Percentiles rank a stretch among this genome's conserved stretches.
Conservation (phyloP, 2,329 filamentous ascomycete genomes). For the Onygenales sp. region DNA sequence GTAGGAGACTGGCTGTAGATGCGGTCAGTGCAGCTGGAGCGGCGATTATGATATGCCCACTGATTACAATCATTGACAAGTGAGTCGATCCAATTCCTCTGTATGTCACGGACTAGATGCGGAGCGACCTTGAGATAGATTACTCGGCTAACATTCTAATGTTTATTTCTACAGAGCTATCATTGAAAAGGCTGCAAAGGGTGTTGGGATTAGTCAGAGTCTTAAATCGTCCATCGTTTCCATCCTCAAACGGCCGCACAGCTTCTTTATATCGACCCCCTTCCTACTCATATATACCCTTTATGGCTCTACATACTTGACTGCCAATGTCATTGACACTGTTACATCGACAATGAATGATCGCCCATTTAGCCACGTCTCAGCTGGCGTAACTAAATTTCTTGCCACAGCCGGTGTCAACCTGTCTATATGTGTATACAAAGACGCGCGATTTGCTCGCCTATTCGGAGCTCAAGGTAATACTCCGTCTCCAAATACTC, state of each 20-base stretch:
- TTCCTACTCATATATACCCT: slow-evolving; percentile 47
- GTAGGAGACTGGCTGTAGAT: slow-evolving; percentile 58
- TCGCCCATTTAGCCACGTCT: slow-evolving; percentile 50
- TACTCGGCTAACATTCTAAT: not conserved
- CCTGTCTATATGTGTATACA: slow-evolving; percentile 77
- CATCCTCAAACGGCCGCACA: slow-evolving; percentile 30
- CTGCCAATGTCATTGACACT: slow-evolving; percentile 82
- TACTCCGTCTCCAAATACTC: not conserved
- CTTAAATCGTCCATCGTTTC: slow-evolving; percentile 30
- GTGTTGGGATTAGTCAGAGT: slow-evolving; percentile 32
- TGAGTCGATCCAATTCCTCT: slow-evolving; percentile 30
- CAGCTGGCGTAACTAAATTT: slow-evolving; percentile 72
- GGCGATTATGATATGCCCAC: slow-evolving; percentile 66
- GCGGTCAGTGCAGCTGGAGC: slow-evolving; percentile 59
- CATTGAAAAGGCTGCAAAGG: slow-evolving; percentile 41
- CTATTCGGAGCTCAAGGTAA: slow-evolving; percentile 57
- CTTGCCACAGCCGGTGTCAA: slow-evolving; percentile 71
- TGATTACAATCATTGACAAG: slow-evolving; percentile 85
- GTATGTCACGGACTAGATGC: not conserved
- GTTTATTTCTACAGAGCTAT: slow-evolving; percentile 29
- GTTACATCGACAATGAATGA: slow-evolving; percentile 54
- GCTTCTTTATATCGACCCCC: slow-evolving; percentile 39
- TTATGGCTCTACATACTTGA: slow-evolving; percentile 83
- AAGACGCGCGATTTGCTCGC: slow-evolving; percentile 75
- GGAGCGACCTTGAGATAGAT: not conserved